Base-by-base conservation (phyloP, 1,284 basidiomycete species). In the Flammula alnicola region DNA sequence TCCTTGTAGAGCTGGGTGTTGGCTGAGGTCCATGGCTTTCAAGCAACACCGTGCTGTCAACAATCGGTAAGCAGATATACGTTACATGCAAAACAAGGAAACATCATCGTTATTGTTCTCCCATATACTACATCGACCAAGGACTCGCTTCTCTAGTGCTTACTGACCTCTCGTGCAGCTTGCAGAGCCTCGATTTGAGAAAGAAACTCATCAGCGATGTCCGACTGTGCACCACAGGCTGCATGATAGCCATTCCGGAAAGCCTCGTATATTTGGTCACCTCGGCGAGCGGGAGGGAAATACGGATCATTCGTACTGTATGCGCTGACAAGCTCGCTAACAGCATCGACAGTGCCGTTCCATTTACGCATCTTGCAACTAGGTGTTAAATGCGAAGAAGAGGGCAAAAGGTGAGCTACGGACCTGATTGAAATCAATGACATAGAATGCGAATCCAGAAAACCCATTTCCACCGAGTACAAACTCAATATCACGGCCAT, bases 351-450 rank as follows among this genome's bases (percentile, higher is more conserved):
- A n/a, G n/a, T n/a, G n/a, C n/a, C n/a, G n/a, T 30, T 23, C 57
- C 58, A 65, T 9, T 27, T 8, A 9, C 60, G 57, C 47, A 64
- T 54, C 65, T 66, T 44, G 19, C 38, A 42, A 42, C 36, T 20
- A 33, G 46, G 17, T 16, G 27, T 51, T 26, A 36, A 32, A 32
- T n/a, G 16, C 5, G 23, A 19, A 23, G 17, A 11, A 31, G 45
- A 11, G 33, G 42, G 17, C 8, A 43, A 16, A 33, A 26, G 47
- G 53, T 16, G 50, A 26, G 8, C 8, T 12, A 45, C 49, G 20
- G 46, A 62, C 64, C 61, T 69, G 68, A 44, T 69, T 68, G 44
- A 69, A 71, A 51, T 70, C 68, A 33, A 70, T 67, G 22, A 65
- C 46, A 32, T 56, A 56, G 22, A 58, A 57, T 5, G 37, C 19